These are phyloP conservation scores for Bathelium albidoporum DNA, from an alignment of 495 filamentous ascomycete species.

Conservation along the genomic window DNA sequence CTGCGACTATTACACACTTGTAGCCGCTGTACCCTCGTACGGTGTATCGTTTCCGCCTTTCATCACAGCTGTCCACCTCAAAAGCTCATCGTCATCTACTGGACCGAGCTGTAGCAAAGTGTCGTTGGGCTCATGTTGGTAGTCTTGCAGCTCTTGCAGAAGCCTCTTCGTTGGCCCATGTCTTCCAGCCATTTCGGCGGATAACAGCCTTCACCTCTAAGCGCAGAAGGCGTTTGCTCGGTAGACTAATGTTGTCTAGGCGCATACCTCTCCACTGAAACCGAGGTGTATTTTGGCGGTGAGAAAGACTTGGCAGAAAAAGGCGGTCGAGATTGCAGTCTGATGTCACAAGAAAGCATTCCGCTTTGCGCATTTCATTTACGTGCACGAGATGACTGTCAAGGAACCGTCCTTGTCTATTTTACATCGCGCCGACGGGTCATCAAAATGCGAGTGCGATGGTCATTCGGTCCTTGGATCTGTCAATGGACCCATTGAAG, in stretches of 20 bases:
- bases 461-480: conserved; percentile 74
- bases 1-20: background rate
- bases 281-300: no score
- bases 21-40: conserved; percentile 52
- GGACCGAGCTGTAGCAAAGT: conserved; percentile 55
- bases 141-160: conserved; percentile 53
- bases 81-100: conserved; percentile 55
- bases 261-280: no score
- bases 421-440: conserved; percentile 62
- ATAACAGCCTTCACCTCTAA: background rate
- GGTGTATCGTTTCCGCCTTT: conserved; percentile 55
- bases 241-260: background rate
- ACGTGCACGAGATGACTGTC: background rate
- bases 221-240: background rate
- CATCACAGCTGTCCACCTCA: conserved; percentile 71
- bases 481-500: conserved; percentile 90
- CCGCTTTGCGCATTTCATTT: background rate
- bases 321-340: no score
- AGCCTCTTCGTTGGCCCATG: conserved; percentile 44
- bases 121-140: conserved; percentile 45
- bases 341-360: background rate
- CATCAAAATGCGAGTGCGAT: conserved; percentile 66
- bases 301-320: conserved; percentile 1
- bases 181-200: background rate
- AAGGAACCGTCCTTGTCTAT: background rate